Conservation (phyloP, 495 filamentous ascomycete genomes). For the Penicillium samsonianum region DNA sequence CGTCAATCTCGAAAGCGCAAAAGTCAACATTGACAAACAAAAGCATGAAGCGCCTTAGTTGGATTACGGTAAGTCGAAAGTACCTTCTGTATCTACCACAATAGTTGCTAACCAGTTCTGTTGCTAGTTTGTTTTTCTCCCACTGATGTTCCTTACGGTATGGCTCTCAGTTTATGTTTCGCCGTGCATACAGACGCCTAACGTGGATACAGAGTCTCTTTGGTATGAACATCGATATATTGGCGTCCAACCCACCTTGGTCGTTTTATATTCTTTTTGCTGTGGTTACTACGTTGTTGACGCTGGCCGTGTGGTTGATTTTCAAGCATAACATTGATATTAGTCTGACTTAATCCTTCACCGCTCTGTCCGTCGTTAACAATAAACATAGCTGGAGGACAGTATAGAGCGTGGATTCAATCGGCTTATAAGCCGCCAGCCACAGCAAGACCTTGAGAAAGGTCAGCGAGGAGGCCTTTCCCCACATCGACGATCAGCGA, state of each 20-base stretch:
- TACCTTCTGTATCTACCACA: background rate
- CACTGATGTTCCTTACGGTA: conserved; percentile 11
- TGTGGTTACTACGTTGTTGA: background rate
- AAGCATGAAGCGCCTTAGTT: conserved; percentile 11
- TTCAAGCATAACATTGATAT: background rate
- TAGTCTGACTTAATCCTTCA: too few species aligned
- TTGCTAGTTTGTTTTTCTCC: conserved; percentile 9
- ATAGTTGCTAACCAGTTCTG: background rate
- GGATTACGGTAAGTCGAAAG: conserved; percentile 6
- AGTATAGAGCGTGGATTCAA: too few species aligned
- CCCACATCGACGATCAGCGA: too few species aligned
- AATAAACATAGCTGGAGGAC: too few species aligned
- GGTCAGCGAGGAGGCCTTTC: too few species aligned
- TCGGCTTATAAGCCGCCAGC: too few species aligned
- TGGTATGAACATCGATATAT: conserved; percentile 12
- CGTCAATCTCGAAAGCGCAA: too few species aligned
- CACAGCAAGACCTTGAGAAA: too few species aligned
- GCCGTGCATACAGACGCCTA: background rate
- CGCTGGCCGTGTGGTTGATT: conserved; percentile 6
- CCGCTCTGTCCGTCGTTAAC: too few species aligned
- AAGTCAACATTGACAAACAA: too few species aligned
- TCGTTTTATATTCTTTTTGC: conserved; percentile 12
- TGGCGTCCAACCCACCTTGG: conserved; percentile 7
- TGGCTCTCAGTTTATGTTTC: background rate
- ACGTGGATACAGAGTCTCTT: conserved; percentile 10